Evolutionary conservation across 805 yeast genomes (phyloP).

Genomic region (Candida maltosa): DNA sequence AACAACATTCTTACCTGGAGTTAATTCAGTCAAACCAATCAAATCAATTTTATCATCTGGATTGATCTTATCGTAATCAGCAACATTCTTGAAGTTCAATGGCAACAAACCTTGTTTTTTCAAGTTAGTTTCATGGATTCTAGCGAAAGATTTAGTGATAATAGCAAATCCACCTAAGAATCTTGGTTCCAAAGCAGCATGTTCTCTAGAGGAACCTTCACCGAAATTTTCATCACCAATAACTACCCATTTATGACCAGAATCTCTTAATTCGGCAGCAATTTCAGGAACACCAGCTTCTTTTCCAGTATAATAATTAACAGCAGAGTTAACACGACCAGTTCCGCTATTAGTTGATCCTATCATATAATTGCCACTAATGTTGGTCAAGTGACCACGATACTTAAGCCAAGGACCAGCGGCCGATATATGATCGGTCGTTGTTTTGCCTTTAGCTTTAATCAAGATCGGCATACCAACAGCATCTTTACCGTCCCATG

Average conservation of each 20-base stretch:
- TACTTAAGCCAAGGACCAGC: conserved; percentile 99
- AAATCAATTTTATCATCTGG: conserved; percentile 88
- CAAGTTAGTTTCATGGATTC: conserved; percentile 99
- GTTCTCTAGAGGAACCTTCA: conserved; percentile 99
- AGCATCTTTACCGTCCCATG: conserved; percentile 97
- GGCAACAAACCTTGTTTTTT: conserved; percentile 99
- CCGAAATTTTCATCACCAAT: conserved; percentile 98
- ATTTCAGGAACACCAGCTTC: conserved; percentile 96
- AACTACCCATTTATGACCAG: conserved; percentile 93
- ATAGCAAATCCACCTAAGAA: conserved; percentile 98
- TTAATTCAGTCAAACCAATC: conserved; percentile 74
- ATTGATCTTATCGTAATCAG: conserved; percentile 90
- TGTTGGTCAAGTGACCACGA: conserved; percentile 99
- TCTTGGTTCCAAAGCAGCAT: conserved; percentile 99
- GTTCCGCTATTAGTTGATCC: conserved; percentile 98
- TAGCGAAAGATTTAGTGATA: conserved; percentile 95
- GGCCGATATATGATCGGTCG: conserved; percentile 99
- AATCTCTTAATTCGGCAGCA: conserved; percentile 90
- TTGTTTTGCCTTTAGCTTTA: conserved; percentile 95
- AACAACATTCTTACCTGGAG: conserved; percentile 90
- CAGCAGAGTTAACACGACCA: conserved; percentile 87
- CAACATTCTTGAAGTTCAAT: conserved; percentile 85
- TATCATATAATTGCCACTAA: conserved; percentile 98
- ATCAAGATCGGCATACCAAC: conserved; percentile 85
- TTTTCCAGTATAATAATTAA: conserved; percentile 88